Evolutionary conservation across 768 basidiomycete species (phyloP).

Genomic region (Botryobasidium botryosum): DNA sequence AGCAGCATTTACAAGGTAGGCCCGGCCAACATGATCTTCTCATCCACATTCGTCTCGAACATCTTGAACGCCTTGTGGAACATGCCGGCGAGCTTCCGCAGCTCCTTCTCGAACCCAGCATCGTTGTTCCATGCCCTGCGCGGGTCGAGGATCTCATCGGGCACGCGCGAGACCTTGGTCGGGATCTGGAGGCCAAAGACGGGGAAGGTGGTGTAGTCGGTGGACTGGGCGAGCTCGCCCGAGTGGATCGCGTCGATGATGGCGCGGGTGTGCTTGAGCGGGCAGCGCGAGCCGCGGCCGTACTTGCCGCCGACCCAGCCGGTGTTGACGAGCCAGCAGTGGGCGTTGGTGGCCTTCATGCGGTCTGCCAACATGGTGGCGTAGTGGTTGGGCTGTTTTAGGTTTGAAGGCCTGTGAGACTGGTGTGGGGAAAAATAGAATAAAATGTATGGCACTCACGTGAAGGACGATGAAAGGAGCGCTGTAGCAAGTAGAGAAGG

Average conservation of each 20-base stretch:
- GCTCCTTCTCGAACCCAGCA: slow-evolving; percentile 78
- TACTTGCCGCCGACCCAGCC: slow-evolving; percentile 93
- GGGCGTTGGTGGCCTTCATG: slow-evolving; percentile 75
- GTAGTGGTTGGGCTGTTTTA: slow-evolving; percentile 63
- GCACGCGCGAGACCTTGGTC: slow-evolving; percentile 67
- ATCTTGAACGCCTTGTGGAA: slow-evolving; percentile 86
- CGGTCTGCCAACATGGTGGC: slow-evolving; percentile 92
- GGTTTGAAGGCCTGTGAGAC: not conserved
- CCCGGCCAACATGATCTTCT: slow-evolving; percentile 68
- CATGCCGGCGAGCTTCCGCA: slow-evolving; percentile 80
- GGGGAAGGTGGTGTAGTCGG: slow-evolving; percentile 66
- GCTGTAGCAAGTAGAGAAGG: slow-evolving; percentile 98
- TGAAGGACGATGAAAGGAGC: slow-evolving; percentile 99
- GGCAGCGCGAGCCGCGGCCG: slow-evolving; percentile 86
- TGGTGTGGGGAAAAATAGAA: not conserved
- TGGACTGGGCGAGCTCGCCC: slow-evolving; percentile 61
- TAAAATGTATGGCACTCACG: slow-evolving; percentile 12
- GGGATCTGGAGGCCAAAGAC: slow-evolving; percentile 79
- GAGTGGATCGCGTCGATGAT: slow-evolving; percentile 97
- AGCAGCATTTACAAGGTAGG: slow-evolving; percentile 30
- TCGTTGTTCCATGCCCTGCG: slow-evolving; percentile 61
- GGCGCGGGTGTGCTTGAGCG: slow-evolving; percentile 85
- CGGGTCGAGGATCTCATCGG: slow-evolving; percentile 82
- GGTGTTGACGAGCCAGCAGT: slow-evolving; percentile 99
- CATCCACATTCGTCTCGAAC: slow-evolving; percentile 74